Evolutionary conservation across 148 eudicot species (phyloP).

Genomic region (Nepenthes mirabilis): DNA sequence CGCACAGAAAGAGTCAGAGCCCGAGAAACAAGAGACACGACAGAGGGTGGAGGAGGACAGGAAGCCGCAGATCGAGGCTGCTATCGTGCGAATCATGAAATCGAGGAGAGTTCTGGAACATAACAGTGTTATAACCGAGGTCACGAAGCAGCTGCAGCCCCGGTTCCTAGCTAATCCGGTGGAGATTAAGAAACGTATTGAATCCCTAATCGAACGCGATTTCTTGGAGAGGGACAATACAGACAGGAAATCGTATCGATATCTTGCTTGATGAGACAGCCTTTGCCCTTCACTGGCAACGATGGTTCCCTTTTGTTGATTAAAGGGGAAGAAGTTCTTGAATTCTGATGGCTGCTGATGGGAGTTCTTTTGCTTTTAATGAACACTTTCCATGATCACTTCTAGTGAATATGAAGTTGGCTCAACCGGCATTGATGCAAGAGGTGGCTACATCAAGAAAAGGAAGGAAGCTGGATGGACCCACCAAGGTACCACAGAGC

Average conservation of each 20-base stretch:
- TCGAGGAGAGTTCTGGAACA: neutral
- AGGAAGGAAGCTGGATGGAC: no score
- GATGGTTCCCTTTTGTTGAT: neutral
- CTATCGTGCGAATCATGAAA: neutral
- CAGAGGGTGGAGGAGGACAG: conserved; percentile 2
- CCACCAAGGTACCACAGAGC: no score
- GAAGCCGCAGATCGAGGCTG: conserved; percentile 1
- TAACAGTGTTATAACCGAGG: neutral
- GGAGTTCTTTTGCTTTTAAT: no score
- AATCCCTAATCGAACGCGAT: neutral
- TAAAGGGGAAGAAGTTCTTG: neutral
- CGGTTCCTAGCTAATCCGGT: neutral
- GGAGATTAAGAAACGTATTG: neutral
- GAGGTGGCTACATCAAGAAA: no score
- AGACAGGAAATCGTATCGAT: neutral
- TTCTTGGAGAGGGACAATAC: neutral
- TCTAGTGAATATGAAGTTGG: no score
- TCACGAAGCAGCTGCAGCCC: neutral
- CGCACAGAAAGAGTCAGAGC: neutral
- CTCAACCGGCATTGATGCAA: no score
- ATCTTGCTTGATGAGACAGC: neutral
- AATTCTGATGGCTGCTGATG: neutral
- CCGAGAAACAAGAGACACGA: neutral
- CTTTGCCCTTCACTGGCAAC: neutral
- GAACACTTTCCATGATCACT: no score